Evolutionary conservation across 257 asterid genomes (phyloP).

Genomic region (Lycium ferocissimum): DNA sequence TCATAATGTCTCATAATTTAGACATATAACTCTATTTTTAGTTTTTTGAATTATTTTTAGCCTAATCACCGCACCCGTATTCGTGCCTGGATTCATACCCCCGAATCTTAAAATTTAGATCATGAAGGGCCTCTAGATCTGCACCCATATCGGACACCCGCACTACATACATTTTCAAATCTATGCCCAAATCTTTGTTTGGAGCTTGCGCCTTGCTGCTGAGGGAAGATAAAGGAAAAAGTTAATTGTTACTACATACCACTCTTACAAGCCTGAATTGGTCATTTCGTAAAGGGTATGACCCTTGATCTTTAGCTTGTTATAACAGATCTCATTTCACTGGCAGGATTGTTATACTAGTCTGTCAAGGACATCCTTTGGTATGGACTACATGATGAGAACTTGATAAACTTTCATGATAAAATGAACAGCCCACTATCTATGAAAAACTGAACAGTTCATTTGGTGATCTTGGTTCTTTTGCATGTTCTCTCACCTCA

Average conservation of each 20-base stretch:
- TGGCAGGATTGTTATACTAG: neutral
- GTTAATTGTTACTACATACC: neutral
- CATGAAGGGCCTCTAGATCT: too few relatives aligned
- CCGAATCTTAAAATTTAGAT: too few relatives aligned
- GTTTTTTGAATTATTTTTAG: too few relatives aligned
- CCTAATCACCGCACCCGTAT: too few relatives aligned
- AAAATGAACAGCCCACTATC: neutral
- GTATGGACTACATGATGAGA: slow-evolving; percentile 14
- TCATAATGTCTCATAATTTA: too few relatives aligned
- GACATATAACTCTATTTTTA: too few relatives aligned
- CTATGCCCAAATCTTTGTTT: neutral
- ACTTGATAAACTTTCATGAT: neutral
- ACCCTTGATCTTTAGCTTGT: neutral
- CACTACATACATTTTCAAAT: neutral
- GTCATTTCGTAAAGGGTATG: neutral
- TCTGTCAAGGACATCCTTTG: neutral
- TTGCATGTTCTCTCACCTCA: neutral
- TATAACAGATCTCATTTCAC: neutral
- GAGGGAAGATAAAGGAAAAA: neutral
- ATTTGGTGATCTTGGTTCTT: neutral
- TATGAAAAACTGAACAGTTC: neutral
- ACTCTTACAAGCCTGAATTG: neutral
- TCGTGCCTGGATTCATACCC: too few relatives aligned
- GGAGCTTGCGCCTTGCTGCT: neutral
- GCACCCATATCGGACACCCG: too few relatives aligned